Percentiles rank a stretch among this genome's conserved stretches.
Conservation (phyloP, 2,329 filamentous ascomycete species). For the Colletotrichum sp. region DNA sequence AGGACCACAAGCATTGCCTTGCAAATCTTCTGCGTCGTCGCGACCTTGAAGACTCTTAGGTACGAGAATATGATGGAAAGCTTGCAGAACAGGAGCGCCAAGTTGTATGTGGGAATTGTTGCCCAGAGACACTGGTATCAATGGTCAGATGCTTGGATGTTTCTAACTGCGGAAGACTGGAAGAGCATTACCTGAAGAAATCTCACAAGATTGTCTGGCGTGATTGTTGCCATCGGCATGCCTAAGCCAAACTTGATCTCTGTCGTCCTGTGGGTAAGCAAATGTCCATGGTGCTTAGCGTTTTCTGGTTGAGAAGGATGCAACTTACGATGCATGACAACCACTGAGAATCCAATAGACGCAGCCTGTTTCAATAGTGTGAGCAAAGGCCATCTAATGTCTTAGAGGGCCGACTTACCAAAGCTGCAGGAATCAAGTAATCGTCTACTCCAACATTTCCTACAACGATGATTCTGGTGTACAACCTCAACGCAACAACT, state of each 20-base stretch:
- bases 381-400: neutral
- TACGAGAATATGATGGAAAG: neutral
- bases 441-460: neutral
- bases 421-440: neutral
- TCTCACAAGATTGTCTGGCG: neutral
- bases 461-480: neutral
- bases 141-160: neutral
- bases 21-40: neutral
- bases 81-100: neutral
- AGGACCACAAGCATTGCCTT: constrained; percentile 16
- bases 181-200: neutral
- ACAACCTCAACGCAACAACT: neutral
- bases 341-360: neutral
- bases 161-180: neutral
- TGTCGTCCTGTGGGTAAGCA: neutral
- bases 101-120: neutral
- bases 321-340: neutral
- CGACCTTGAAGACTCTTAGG: neutral
- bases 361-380: neutral
- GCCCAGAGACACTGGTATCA: neutral
- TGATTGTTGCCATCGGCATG: neutral
- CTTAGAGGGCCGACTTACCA: constrained; percentile 17
- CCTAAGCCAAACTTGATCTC: neutral
- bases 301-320: neutral
- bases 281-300: neutral